A percentile compares a stretch with the other conserved stretches of the same genome.
These are phyloP conservation scores for Erythrobasidium yunnanense DNA, from an alignment of 768 basidiomycete genomes.

Conservation along the genomic window DNA sequence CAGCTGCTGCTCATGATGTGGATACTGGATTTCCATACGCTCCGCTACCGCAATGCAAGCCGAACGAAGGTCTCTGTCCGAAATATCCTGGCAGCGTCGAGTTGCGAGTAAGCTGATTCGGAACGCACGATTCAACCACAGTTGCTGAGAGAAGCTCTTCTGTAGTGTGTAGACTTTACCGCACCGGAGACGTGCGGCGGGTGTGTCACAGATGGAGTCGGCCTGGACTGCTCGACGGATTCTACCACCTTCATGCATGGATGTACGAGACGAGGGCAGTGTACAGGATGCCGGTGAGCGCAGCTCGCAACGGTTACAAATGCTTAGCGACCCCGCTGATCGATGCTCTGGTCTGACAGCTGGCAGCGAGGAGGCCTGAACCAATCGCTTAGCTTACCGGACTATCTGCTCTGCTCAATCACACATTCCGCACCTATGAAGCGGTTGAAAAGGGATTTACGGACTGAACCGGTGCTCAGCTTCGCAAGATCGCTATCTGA, in stretches of 20 bases:
- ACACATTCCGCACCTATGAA: not conserved
- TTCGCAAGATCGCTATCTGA: not conserved
- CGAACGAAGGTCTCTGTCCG: conserved; percentile 19
- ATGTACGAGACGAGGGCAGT: conserved; percentile 18
- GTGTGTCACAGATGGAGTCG: conserved; percentile 12
- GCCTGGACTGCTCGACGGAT: conserved; percentile 4
- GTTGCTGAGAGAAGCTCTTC: not conserved
- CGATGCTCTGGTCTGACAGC: not conserved
- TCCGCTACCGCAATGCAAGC: not conserved
- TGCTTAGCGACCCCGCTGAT: not conserved
- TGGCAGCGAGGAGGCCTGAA: conserved; percentile 19
- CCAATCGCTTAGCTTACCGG: not conserved
- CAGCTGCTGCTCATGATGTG: not conserved
- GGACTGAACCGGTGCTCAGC: not conserved
- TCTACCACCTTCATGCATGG: conserved; percentile 8
- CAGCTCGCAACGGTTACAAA: no score
- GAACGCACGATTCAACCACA: no score
- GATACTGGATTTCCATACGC: not conserved
- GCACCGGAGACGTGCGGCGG: conserved; percentile 16
- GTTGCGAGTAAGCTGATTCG: conserved; percentile 16
- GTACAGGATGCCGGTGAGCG: conserved; percentile 24
- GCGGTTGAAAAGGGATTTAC: not conserved
- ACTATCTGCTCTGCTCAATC: conserved; percentile 16
- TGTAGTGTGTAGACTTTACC: conserved; percentile 12
- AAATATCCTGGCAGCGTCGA: conserved; percentile 3